Evolutionary conservation across 1,284 basidiomycete genomes (phyloP).

Genomic region (Sphagnurus paluster): DNA sequence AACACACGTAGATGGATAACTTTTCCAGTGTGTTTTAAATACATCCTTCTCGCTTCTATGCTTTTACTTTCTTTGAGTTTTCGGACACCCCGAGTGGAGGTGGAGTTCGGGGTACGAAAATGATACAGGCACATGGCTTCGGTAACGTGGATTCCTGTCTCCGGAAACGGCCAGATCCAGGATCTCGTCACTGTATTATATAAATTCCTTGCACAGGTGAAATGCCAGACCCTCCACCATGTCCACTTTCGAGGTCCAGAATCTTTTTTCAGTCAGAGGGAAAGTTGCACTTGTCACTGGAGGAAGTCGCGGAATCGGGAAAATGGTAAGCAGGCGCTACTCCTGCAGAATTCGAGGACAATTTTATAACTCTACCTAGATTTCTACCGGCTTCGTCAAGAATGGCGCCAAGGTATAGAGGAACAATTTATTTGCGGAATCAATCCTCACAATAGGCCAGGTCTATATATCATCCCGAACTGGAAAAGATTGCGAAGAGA

Average conservation of each 20-base stretch:
- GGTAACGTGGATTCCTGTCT: neutral
- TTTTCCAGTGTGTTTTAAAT: neutral
- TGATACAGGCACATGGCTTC: neutral
- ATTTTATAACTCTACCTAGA: slow-evolving; percentile 40
- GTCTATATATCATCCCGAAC: slow-evolving; percentile 73
- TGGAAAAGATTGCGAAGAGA: slow-evolving; percentile 53
- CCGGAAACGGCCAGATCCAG: neutral
- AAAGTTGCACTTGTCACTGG: slow-evolving; percentile 71
- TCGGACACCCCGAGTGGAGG: neutral
- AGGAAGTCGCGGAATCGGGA: slow-evolving; percentile 71
- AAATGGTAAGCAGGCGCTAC: slow-evolving; percentile 54
- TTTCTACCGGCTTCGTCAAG: slow-evolving; percentile 63
- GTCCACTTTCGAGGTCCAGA: slow-evolving; percentile 40
- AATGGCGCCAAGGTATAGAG: slow-evolving; percentile 60
- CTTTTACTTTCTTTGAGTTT: neutral
- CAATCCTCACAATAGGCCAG: slow-evolving; percentile 24
- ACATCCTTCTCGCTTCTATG: neutral
- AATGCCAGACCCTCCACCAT: slow-evolving; percentile 23
- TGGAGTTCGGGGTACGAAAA: neutral
- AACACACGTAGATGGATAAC: slow-evolving; percentile 1
- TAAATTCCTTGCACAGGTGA: neutral
- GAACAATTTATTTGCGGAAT: slow-evolving; percentile 2
- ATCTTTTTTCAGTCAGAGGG: slow-evolving; percentile 56
- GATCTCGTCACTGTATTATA: neutral
- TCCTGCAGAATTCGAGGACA: neutral